Evolutionary conservation across 2,329 filamentous ascomycete genomes (phyloP), one percentile per base, ranked within the genome.

Genomic region (Trichoderma hamatum): DNA sequence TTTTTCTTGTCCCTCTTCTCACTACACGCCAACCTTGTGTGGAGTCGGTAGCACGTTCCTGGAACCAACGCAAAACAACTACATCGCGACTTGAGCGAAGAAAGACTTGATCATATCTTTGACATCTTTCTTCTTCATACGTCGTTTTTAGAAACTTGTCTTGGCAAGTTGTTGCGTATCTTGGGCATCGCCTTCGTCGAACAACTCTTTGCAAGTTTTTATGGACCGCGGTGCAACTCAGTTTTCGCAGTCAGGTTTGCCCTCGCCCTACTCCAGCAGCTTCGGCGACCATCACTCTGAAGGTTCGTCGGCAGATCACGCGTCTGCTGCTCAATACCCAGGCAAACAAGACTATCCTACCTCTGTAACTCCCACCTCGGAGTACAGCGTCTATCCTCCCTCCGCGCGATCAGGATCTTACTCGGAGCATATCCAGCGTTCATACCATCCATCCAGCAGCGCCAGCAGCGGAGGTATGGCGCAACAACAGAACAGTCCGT

Each of bases 401-500:
- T 88, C 88, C 73, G 92, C 92, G 80, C 92, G 93, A 80, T 94
- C 93, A 80, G 89, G 90, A 82, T 90, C 91, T 70, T 97, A 95
- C 78, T 91, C 92, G 80, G 93, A 97, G 76, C 94, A 96, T 82
- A 88, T 96, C 80, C 90, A 92, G 83, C 92, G 93, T 76, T 87
- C 90, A 78, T 96, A 96, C 85, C 91, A 93, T 82, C 89, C 90
- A 82, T 85, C 92, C 81, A 89, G 87, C 82, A 89, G 87, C 83
- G 89, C 89, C 83, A 88, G 90, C 82, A 83, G 82, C 83, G 91
- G 89, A 89, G 91, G 90, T 90, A 97, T 97, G 94, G 93, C 94
- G 89, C 94, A 97, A 93, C 89, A 86, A 84, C 83, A 93, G 91
- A 93, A 93, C 91, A 97, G 94, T 97, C 92, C 93, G 94, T 97